Conservation (phyloP, 176 grass and related monocot species). For the Microstegium vimineum region DNA sequence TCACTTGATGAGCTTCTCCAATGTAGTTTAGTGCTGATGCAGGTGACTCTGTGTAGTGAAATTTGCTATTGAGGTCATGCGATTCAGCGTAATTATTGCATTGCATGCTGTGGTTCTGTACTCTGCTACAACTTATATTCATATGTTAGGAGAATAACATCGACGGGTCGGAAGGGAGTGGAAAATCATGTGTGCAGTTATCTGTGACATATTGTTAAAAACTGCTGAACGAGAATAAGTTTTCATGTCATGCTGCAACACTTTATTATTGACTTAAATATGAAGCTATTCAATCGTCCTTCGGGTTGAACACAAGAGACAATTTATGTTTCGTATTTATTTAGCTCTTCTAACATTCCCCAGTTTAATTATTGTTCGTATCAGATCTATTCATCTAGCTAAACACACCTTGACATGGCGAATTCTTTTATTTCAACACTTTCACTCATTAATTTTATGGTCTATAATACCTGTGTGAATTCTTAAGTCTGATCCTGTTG, state of each 20-base stretch:
- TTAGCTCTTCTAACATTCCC: not conserved
- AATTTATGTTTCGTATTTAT: not conserved
- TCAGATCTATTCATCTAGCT: not conserved
- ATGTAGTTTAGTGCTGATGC: not conserved
- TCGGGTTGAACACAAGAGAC: not conserved
- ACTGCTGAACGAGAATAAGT: not conserved
- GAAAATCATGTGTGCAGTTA: not conserved
- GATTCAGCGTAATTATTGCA: not conserved
- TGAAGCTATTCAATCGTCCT: not conserved
- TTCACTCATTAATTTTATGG: not conserved
- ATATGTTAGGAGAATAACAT: not conserved
- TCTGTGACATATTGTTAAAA: not conserved
- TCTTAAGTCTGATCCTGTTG: not conserved
- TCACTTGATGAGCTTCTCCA: not conserved
- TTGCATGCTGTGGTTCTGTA: not conserved
- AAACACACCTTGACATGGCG: not conserved
- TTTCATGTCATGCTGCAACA: not conserved
- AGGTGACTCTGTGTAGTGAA: not conserved
- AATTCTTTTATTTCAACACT: not conserved
- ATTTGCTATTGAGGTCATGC: not conserved
- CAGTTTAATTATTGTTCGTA: not conserved
- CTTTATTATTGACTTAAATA: not conserved
- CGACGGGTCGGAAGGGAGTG: not conserved
- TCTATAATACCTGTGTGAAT: not conserved
- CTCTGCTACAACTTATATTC: not conserved